Evolutionary conservation across 2,329 filamentous ascomycete species (phyloP), one percentile per base, ranked within the genome.

Genomic region (Drechslerella coelobrocha): DNA sequence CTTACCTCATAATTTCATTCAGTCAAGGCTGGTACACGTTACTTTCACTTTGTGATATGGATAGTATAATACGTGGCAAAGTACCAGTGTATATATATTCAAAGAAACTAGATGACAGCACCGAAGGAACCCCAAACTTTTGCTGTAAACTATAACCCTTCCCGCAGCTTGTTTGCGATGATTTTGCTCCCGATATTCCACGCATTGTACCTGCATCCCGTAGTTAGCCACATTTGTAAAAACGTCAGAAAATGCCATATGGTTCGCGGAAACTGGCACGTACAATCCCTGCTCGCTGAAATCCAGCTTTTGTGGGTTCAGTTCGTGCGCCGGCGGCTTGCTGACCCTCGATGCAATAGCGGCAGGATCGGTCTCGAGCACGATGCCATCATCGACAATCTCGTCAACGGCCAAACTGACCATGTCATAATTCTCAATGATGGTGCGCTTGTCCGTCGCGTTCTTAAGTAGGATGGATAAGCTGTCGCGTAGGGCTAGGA

Each of bases 391-490:
- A 80, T 96, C 92, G 59, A 95, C 86, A 73, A 95, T 93, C 80
- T 99, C 94, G 80, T 99, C 94, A 74, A 99, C 90, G 47, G 92
- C 91, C 59, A 99, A 86, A 12, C 92, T 90, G 73, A 97, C 90
- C 21, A 97, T 85, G 80, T 97, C 94, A 83, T 97, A 99, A 85
- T 97, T 97, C 81, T 99, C 94, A 77, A 97, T 89, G 75, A 97
- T 92, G 65, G 94, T 97, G 75, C 94, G 89, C 85, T 97, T 97
- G 83, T 99, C 94, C 54, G 95, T 91, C 91, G 84, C 95, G 34
- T 71, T 63, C 21, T 71, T 66, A 4, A 69, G 39, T 8, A 66
- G 21, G 23, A 56, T 61, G 27, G 17, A 45, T 8, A 66, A 21
- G 21, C 43, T 34, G 37, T 50, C 39, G 17, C 26, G 34, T n/a